Percentiles rank a stretch among this genome's conserved stretches.
Evolutionary conservation across 495 filamentous ascomycete species (phyloP).

Genomic region (Lepidopterella palustris): DNA sequence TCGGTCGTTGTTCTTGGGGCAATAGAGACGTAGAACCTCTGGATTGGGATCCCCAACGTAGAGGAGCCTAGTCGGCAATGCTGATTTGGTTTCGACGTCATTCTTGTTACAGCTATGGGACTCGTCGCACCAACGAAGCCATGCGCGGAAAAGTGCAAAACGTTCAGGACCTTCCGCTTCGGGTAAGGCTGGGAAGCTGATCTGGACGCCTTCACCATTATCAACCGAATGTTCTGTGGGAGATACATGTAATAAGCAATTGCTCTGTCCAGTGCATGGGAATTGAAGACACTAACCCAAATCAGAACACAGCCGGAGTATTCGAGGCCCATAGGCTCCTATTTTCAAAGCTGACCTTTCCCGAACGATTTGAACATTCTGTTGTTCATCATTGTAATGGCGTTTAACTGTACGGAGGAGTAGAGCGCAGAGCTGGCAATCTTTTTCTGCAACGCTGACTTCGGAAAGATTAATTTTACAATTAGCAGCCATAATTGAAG

Average conservation of each 20-base stretch:
- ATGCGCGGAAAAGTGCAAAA: constrained; percentile 7
- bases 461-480: not conserved
- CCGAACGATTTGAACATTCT: not conserved
- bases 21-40: constrained; percentile 7
- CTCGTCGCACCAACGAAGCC: constrained; percentile 7
- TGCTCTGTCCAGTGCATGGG: not conserved
- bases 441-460: constrained; percentile 2
- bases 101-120: constrained; percentile 6
- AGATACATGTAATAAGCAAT: not conserved
- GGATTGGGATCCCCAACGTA: constrained; percentile 6
- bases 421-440: constrained; percentile 4
- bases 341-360: not conserved
- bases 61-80: constrained; percentile 9
- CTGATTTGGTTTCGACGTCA: not conserved
- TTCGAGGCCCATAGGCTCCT: constrained; percentile 1
- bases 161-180: not conserved
- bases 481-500: not conserved
- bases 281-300: constrained; percentile 1
- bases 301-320: constrained; percentile 10
- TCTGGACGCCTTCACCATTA: not conserved
- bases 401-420: not conserved
- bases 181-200: constrained; percentile 1
- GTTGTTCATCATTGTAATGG: not conserved
- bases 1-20: not conserved
- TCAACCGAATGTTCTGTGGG: not conserved